Evolutionary conservation across 2,329 filamentous ascomycete species (phyloP).

Genomic region (Scedosporium minutisporum): DNA sequence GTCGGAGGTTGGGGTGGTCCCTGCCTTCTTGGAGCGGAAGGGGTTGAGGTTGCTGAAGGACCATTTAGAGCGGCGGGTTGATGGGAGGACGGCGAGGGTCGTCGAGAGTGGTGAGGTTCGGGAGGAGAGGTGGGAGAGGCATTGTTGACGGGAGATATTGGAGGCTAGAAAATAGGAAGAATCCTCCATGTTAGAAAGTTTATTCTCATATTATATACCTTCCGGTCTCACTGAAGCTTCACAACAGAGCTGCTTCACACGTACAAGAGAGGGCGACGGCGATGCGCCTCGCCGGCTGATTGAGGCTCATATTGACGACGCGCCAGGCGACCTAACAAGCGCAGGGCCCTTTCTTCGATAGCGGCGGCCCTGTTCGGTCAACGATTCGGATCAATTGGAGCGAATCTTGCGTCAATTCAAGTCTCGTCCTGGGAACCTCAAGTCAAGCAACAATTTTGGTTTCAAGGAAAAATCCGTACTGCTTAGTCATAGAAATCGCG

Average conservation of each 20-base stretch:
- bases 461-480: background rate
- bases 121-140: conserved; percentile 1
- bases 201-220: background rate
- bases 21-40: conserved; percentile 12
- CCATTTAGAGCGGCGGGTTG: conserved; percentile 30
- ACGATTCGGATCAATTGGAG: background rate
- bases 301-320: conserved; percentile 5
- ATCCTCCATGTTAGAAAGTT: background rate
- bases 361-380: background rate
- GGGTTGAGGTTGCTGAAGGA: conserved; percentile 28
- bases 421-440: background rate
- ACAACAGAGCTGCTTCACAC: background rate
- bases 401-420: background rate
- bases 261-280: conserved; percentile 2
- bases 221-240: background rate
- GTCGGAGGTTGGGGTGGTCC: conserved; percentile 21
- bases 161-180: background rate
- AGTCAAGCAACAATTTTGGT: background rate
- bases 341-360: background rate
- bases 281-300: conserved; percentile 3
- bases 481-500: conserved; percentile 1
- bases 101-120: conserved; percentile 10
- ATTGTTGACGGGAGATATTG: background rate
- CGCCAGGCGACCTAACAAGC: background rate
- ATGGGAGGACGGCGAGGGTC: conserved; percentile 13